A percentile compares a stretch with the other conserved stretches of the same genome.
Conservation (phyloP, 2,329 filamentous ascomycete genomes). For the Hypomyces rosellus region DNA sequence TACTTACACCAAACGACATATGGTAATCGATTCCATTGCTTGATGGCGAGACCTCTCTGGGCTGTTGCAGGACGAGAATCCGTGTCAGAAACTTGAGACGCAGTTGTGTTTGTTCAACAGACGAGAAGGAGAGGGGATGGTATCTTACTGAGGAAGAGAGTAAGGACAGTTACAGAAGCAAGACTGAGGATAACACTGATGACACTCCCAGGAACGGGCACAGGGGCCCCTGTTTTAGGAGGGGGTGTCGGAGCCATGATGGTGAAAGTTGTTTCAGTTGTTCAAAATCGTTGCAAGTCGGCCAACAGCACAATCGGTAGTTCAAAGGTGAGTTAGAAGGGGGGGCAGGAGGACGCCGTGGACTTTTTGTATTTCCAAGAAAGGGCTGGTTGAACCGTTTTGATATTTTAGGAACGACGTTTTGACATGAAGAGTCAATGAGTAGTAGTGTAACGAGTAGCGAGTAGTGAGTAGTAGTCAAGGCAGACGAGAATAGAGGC, state of each 20-base stretch:
- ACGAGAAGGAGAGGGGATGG: not conserved
- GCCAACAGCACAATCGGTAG: not conserved
- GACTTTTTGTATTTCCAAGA: not conserved
- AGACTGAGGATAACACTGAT: conserved; percentile 5
- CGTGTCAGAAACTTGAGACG: not conserved
- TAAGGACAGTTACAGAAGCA: not conserved
- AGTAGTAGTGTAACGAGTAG: not conserved
- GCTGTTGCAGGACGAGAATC: conserved; percentile 18
- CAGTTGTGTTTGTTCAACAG: too few species aligned
- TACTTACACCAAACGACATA: conserved; percentile 38
- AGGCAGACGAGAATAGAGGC: too few species aligned
- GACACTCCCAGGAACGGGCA: conserved; percentile 1
- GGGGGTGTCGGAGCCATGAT: not conserved
- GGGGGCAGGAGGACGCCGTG: not conserved
- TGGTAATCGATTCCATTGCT: conserved; percentile 34
- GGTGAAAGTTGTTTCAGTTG: not conserved
- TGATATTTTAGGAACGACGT: too few species aligned
- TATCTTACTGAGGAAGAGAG: not conserved
- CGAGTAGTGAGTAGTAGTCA: not conserved
- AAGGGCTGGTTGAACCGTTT: too few species aligned
- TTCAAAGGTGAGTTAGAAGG: not conserved
- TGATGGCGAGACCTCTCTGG: conserved; percentile 31
- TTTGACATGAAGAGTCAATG: too few species aligned
- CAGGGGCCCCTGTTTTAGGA: not conserved
- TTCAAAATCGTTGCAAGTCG: not conserved